Percentiles rank a stretch among this genome's conserved stretches.
phyloP scores from a whole-genome alignment of 1,284 basidiomycete genomes.

The Leccinum fallax region DNA sequence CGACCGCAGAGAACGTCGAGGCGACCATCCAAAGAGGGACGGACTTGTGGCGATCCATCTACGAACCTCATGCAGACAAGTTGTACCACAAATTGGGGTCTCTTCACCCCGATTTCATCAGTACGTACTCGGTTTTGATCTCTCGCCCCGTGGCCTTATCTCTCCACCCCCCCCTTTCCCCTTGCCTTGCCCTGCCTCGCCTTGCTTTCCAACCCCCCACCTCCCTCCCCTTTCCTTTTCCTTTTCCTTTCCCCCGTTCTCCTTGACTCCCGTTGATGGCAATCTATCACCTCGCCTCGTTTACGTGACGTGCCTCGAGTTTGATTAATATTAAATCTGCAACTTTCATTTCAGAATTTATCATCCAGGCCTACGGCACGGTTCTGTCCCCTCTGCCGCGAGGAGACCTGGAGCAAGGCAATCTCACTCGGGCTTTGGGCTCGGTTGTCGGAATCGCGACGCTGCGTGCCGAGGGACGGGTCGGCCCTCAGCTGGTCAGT shows the following conservation, averaged over 20 bases:
- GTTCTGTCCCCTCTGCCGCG: constrained; percentile 79
- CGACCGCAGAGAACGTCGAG: constrained; percentile 65
- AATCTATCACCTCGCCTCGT: constrained; percentile 35
- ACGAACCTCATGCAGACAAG: constrained; percentile 87
- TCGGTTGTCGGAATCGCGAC: constrained; percentile 91
- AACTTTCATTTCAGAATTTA: constrained; percentile 67
- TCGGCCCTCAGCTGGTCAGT: constrained; percentile 88
- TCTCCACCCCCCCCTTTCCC: constrained; percentile 3
- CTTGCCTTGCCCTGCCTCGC: neutral
- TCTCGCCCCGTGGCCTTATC: constrained; percentile 39
- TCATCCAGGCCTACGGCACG: constrained; percentile 90
- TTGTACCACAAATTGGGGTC: constrained; percentile 85
- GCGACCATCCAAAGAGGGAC: constrained; percentile 66
- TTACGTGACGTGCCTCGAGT: constrained; percentile 38
- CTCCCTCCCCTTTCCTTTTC: neutral
- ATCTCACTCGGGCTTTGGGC: constrained; percentile 85
- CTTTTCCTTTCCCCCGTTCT: neutral
- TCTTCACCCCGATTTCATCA: constrained; percentile 85
- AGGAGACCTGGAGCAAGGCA: constrained; percentile 68
- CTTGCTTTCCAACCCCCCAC: neutral
- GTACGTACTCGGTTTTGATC: constrained; percentile 53
- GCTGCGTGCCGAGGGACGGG: constrained; percentile 85
- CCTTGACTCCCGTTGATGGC: constrained; percentile 22
- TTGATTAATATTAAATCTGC: constrained; percentile 33
- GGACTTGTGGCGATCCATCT: constrained; percentile 88